A percentile compares a stretch with the other conserved stretches of the same genome.
These are phyloP conservation scores for Sergeia podlipaevii DNA, from an alignment of 208 protist species.

Conservation along the genomic window DNA sequence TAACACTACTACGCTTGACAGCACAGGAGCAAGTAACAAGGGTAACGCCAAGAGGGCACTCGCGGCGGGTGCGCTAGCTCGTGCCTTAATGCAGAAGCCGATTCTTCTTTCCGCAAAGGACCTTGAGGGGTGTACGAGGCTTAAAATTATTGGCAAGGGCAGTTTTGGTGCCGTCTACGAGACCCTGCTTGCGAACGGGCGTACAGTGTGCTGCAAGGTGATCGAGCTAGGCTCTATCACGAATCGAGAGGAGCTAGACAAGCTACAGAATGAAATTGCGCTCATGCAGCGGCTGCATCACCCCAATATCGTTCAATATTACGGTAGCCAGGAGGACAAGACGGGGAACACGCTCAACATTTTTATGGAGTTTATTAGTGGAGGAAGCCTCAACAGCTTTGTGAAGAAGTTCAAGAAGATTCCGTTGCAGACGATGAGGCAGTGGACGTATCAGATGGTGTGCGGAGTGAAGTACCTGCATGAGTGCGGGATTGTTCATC, in stretches of 20 bases:
- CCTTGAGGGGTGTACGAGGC: constrained; percentile 57
- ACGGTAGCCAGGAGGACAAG: constrained; percentile 81
- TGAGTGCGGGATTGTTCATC: constrained; percentile 84
- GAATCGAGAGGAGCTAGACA: constrained; percentile 66
- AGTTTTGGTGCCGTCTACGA: constrained; percentile 86
- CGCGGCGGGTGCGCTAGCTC: neutral
- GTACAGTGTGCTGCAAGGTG: constrained; percentile 84
- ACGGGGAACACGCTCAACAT: constrained; percentile 78
- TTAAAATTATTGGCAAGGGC: constrained; percentile 82
- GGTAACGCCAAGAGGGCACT: constrained; percentile 4
- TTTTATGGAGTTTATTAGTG: constrained; percentile 92
- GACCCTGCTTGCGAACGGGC: constrained; percentile 55
- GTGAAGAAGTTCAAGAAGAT: constrained; percentile 80
- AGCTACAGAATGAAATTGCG: constrained; percentile 77
- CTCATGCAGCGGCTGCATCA: constrained; percentile 84
- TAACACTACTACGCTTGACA: neutral
- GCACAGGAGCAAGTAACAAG: neutral
- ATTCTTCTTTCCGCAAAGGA: constrained; percentile 52
- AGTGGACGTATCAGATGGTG: constrained; percentile 91
- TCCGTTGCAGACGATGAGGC: constrained; percentile 59
- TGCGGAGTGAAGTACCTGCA: constrained; percentile 89
- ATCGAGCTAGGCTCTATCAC: constrained; percentile 72
- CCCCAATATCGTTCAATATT: constrained; percentile 91
- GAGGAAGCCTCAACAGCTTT: constrained; percentile 71
- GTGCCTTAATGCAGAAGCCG: neutral